Evolutionary conservation across 257 asterid genomes (phyloP), one percentile per base, ranked within the genome.

Genomic region (Ligustrum vulgare): DNA sequence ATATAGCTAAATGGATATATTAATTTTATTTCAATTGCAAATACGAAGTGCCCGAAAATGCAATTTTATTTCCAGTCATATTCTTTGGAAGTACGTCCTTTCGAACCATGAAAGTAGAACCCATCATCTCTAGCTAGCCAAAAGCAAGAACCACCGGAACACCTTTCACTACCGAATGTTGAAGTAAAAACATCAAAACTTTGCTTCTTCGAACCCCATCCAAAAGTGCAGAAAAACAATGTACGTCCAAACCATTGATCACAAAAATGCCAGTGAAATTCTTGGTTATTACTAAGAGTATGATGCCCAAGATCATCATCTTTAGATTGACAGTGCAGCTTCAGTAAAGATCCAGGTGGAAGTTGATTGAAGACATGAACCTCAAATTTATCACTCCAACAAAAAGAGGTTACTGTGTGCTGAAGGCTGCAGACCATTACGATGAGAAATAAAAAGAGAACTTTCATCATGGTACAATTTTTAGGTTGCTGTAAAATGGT

Each of bases 81-180:
- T 41, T 8, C 22, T 28, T 75, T 47, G 20, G 20, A 15, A 47
- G 58, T 4, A 3, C 7, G 3, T 47, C 58, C 22, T 47, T 12
- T 67, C 3, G 0, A 7, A 4, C 15, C 72, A 5, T 15, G 6
- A 16, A 66, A 67, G 49, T 75, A 75, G 10, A 67, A 1, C 8
- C 67, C 79, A 49, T 49, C 79, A 49, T 28, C 39, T 22, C 3
- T 20, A 18, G 73, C 79, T 0, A 2, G 15, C 73, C 79, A 75
- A 66, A 16, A 0, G 32, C 79, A 75, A 0, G 16, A 7, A 35
- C 28, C 34, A 15, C 69, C 11, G 0, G 2, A 12, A 39, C 73
- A 75, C 0, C 0, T 1, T 3, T 43, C 23, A 3, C 0, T 43
- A 2, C 67, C 51, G 10, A 5, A 4, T 0, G 1, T 0, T 34